Conservation (phyloP, 139 green algal species). For the Asterochloris erici region DNA sequence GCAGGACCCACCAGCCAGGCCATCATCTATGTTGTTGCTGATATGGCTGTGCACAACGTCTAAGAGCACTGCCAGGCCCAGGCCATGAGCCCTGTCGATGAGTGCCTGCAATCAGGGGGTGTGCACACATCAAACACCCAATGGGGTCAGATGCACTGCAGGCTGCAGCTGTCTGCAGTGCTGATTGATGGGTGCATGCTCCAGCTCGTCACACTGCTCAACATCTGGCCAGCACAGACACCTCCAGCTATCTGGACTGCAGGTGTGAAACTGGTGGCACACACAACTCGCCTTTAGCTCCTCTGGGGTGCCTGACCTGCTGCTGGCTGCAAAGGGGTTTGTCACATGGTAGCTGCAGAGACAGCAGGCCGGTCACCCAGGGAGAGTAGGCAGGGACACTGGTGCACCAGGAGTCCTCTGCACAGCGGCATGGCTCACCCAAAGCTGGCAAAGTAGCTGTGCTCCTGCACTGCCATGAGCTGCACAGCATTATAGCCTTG, state of each 20-base stretch:
- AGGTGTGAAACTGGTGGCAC: no score
- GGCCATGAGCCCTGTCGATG: slow-evolving; percentile 85
- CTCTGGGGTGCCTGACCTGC: slow-evolving; percentile 80
- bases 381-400: no score
- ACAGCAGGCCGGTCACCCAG: neutral
- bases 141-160: neutral
- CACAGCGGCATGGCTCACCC: slow-evolving; percentile 23
- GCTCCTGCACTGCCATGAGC: slow-evolving; percentile 92
- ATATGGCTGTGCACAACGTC: slow-evolving; percentile 95
- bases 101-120: slow-evolving; percentile 42
- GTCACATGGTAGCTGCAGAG: slow-evolving; percentile 83
- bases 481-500: slow-evolving; percentile 90
- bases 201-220: neutral
- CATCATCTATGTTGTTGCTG: slow-evolving; percentile 81
- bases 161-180: neutral
- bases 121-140: no score
- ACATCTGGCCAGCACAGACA: no score
- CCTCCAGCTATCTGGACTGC: no score
- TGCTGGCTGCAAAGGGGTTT: slow-evolving; percentile 83
- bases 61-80: slow-evolving; percentile 88
- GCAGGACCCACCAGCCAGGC: slow-evolving; percentile 60
- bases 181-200: neutral
- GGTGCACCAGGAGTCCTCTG: no score
- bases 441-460: slow-evolving; percentile 93
- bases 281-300: slow-evolving; percentile 75